Percentiles rank a stretch among this genome's conserved stretches.
Conservation (phyloP, 2,329 filamentous ascomycete species). For the Cadophora malorum region DNA sequence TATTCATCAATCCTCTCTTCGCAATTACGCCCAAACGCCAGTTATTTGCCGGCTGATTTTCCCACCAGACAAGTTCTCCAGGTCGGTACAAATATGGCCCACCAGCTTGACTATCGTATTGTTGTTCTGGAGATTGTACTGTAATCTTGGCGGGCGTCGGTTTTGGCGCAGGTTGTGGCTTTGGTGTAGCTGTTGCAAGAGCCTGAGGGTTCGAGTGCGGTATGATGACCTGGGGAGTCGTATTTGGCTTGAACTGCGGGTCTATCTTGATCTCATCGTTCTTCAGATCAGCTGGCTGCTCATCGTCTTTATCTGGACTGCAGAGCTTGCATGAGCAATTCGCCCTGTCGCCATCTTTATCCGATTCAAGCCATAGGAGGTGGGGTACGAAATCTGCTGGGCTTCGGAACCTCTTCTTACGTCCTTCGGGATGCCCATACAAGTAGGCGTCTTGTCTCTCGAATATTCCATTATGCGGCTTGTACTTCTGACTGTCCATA, state of each 20-base stretch:
- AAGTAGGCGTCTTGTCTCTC: slow-evolving; percentile 65
- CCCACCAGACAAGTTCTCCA: slow-evolving; percentile 64
- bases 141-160: slow-evolving; percentile 21
- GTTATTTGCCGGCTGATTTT: slow-evolving; percentile 50
- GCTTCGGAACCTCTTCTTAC: slow-evolving; percentile 63
- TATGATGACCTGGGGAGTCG: background rate
- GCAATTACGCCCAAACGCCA: slow-evolving; percentile 61
- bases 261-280: slow-evolving; percentile 31
- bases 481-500: slow-evolving; percentile 51
- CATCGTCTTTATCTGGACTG: slow-evolving; percentile 55
- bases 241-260: slow-evolving; percentile 6
- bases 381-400: slow-evolving; percentile 66
- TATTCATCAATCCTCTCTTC: slow-evolving; percentile 50
- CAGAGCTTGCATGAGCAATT: slow-evolving; percentile 66
- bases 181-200: slow-evolving; percentile 5
- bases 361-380: slow-evolving; percentile 61
- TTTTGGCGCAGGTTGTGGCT: slow-evolving; percentile 20
- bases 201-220: slow-evolving; percentile 10
- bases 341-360: slow-evolving; percentile 55
- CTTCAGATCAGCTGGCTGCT: slow-evolving; percentile 15
- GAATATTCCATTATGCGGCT: slow-evolving; percentile 52
- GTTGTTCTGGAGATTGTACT: slow-evolving; percentile 50
- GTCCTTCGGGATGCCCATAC: slow-evolving; percentile 63
- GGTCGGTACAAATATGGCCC: slow-evolving; percentile 57
- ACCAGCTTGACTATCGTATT: slow-evolving; percentile 53